Evolutionary conservation across 1,139 yeast genomes (phyloP).

Genomic region (Saccharomyces hybrid): DNA sequence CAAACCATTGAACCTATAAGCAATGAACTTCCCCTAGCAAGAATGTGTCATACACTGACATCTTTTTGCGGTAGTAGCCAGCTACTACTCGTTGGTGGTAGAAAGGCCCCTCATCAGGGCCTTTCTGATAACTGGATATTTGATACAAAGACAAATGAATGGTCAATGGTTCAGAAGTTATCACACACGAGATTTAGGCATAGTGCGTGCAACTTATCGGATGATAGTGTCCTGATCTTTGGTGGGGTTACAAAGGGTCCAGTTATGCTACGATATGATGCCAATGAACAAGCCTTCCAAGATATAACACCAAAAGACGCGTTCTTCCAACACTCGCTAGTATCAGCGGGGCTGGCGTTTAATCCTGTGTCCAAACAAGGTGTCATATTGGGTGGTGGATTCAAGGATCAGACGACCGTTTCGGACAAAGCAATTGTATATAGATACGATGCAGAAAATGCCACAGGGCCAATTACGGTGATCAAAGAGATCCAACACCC

Average conservation of each 20-base stretch:
- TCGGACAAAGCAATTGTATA: conserved; percentile 22
- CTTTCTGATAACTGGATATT: conserved; percentile 39
- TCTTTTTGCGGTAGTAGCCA: conserved; percentile 24
- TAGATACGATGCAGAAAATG: conserved; percentile 2
- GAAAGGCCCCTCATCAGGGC: conserved; percentile 50
- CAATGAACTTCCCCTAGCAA: conserved; percentile 30
- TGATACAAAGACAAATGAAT: conserved; percentile 16
- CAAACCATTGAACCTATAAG: conserved; percentile 2
- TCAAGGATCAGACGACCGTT: conserved; percentile 18
- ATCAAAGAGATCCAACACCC: conserved; percentile 14
- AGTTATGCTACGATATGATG: conserved; percentile 20
- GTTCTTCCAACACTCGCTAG: background rate
- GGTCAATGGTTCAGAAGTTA: conserved; percentile 36
- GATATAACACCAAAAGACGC: conserved; percentile 1
- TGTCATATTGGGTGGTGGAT: conserved; percentile 23
- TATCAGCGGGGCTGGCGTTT: conserved; percentile 14
- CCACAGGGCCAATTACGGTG: conserved; percentile 1
- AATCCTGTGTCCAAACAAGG: conserved; percentile 7
- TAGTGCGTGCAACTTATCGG: conserved; percentile 35
- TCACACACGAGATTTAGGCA: conserved; percentile 51
- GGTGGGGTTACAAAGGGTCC: conserved; percentile 41
- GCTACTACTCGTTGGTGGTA: conserved; percentile 56
- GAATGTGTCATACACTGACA: conserved; percentile 57
- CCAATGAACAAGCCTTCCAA: background rate
- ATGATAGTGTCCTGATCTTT: conserved; percentile 39